A percentile compares a stretch with the other conserved stretches of the same genome.
Evolutionary conservation across 768 basidiomycete genomes (phyloP).

Genomic region (Suillus hirtellus): DNA sequence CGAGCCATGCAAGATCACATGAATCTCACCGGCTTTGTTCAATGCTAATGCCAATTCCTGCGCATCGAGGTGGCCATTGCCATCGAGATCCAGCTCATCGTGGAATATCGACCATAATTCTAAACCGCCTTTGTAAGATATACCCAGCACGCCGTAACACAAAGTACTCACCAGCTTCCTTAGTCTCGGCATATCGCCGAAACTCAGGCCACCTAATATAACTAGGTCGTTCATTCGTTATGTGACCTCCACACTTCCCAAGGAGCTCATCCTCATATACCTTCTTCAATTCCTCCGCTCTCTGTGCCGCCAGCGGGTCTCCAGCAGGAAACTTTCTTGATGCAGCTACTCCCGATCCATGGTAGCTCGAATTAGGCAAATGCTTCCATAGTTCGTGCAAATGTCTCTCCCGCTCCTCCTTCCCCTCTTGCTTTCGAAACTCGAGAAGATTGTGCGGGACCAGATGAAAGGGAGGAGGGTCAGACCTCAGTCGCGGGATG

Average conservation of each 20-base stretch:
- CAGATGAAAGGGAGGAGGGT: slow-evolving; percentile 41
- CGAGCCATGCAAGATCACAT: slow-evolving; percentile 20
- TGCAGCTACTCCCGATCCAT: slow-evolving; percentile 26
- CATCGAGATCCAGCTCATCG: slow-evolving; percentile 85
- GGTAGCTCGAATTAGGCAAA: slow-evolving; percentile 40
- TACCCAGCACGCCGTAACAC: slow-evolving; percentile 14
- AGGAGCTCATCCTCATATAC: slow-evolving; percentile 81
- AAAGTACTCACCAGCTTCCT: slow-evolving; percentile 70
- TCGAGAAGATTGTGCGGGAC: slow-evolving; percentile 56
- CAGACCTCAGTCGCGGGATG: slow-evolving; percentile 62
- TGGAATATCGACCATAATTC: slow-evolving; percentile 94
- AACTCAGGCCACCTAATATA: slow-evolving; percentile 73
- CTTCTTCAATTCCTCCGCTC: slow-evolving; percentile 61
- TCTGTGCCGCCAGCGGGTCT: slow-evolving; percentile 44
- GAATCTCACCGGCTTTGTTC: slow-evolving; percentile 61
- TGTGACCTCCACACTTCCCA: slow-evolving; percentile 49
- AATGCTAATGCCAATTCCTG: slow-evolving; percentile 63
- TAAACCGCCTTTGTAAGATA: slow-evolving; percentile 32
- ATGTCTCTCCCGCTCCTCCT: slow-evolving; percentile 57
- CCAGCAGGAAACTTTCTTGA: slow-evolving; percentile 17
- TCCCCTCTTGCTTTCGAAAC: slow-evolving; percentile 65
- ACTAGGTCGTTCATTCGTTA: slow-evolving; percentile 40
- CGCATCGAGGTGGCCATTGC: slow-evolving; percentile 79
- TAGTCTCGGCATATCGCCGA: slow-evolving; percentile 70
- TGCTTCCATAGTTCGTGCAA: slow-evolving; percentile 65